Percentiles rank a stretch among this genome's conserved stretches.
These are phyloP conservation scores for Triadica sebifera DNA, from an alignment of 345 rosid species.

Conservation along the genomic window DNA sequence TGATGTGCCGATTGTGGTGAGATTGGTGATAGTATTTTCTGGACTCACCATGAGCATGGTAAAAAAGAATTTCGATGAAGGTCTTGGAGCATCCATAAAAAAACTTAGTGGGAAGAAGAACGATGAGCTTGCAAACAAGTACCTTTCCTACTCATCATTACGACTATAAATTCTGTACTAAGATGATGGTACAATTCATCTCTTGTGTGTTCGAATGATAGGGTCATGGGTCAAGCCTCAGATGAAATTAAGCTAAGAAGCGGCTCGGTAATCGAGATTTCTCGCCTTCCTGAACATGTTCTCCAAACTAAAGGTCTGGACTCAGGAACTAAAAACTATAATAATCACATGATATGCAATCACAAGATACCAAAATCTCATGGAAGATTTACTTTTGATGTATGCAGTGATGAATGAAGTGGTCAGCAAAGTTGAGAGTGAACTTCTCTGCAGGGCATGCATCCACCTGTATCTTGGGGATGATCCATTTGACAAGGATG, in stretches of 20 bases:
- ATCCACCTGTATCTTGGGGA: constrained; percentile 49
- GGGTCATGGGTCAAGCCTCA: constrained; percentile 45
- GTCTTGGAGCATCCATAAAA: constrained; percentile 43
- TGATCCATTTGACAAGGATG: constrained; percentile 45
- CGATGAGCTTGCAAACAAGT: constrained; percentile 42
- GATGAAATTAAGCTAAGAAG: constrained; percentile 42
- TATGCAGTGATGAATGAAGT: constrained; percentile 43
- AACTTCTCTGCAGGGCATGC: constrained; percentile 55
- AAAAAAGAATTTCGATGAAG: constrained; percentile 36
- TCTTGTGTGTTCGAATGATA: constrained; percentile 11
- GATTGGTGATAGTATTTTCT: constrained; percentile 45
- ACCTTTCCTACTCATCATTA: neutral
- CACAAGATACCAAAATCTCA: constrained; percentile 2
- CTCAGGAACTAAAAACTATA: neutral
- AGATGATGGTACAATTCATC: neutral
- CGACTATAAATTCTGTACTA: neutral
- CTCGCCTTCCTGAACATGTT: constrained; percentile 43
- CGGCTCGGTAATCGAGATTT: constrained; percentile 48
- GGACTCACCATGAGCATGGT: constrained; percentile 48
- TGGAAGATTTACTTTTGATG: neutral
- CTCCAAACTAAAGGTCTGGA: constrained; percentile 37
- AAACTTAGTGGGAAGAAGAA: constrained; percentile 47
- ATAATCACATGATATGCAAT: neutral
- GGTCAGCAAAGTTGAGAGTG: constrained; percentile 46
- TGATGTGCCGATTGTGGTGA: constrained; percentile 36